phyloP scores from a whole-genome alignment of 352 stramenopile genomes.

The Phytophthora pistaciae region DNA sequence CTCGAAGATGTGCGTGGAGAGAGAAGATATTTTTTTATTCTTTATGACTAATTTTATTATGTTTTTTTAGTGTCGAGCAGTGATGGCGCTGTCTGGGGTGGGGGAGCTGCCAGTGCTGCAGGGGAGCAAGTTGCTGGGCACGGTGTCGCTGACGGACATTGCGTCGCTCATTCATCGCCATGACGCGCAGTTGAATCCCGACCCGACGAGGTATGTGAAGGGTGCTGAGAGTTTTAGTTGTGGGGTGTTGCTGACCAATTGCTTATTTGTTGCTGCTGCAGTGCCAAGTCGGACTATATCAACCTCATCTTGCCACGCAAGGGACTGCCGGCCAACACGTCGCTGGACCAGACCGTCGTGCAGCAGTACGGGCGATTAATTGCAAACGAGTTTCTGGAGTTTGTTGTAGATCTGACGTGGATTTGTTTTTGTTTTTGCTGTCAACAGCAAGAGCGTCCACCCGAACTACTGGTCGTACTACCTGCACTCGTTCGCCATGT shows the following conservation, averaged over 20 bases:
- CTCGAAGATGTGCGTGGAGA: slow-evolving; percentile 66
- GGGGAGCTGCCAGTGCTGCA: slow-evolving; percentile 76
- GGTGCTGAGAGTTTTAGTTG: background rate
- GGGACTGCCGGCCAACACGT: slow-evolving; percentile 81
- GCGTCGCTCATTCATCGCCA: slow-evolving; percentile 75
- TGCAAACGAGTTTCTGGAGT: background rate
- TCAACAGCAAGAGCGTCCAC: slow-evolving; percentile 33
- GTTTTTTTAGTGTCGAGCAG: slow-evolving; percentile 64
- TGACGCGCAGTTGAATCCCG: slow-evolving; percentile 57
- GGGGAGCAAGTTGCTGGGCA: slow-evolving; percentile 75
- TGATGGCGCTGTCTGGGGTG: slow-evolving; percentile 79
- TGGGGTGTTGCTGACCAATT: background rate
- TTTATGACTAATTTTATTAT: background rate
- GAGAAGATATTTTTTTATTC: background rate
- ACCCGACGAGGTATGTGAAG: slow-evolving; percentile 51
- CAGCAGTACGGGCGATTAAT: slow-evolving; percentile 35
- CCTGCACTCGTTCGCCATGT: slow-evolving; percentile 78
- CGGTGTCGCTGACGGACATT: slow-evolving; percentile 84
- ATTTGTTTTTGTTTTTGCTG: slow-evolving; percentile 4
- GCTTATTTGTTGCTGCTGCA: slow-evolving; percentile 20
- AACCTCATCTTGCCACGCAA: slow-evolving; percentile 86
- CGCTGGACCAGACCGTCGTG: slow-evolving; percentile 51
- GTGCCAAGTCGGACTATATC: slow-evolving; percentile 92
- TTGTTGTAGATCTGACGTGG: slow-evolving; percentile 9
- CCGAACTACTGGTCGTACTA: slow-evolving; percentile 69